A percentile compares a stretch with the other conserved stretches of the same genome.
Evolutionary conservation across 352 stramenopile genomes (phyloP).

Genomic region (Pythium vanterpoolii): DNA sequence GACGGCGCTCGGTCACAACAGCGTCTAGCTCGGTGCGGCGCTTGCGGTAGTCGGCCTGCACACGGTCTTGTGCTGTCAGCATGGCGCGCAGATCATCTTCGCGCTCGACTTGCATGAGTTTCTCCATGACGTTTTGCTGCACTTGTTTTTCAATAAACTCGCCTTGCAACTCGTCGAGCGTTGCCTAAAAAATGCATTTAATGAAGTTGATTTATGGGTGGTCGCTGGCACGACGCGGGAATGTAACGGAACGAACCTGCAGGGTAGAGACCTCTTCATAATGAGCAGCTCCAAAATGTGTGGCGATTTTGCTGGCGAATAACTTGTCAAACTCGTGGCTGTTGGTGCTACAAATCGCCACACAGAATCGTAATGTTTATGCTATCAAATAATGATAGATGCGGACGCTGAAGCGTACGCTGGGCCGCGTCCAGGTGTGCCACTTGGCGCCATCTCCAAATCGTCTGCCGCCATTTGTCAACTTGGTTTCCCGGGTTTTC

Average conservation of each 20-base stretch:
- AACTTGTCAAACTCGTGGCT: slow-evolving; percentile 40
- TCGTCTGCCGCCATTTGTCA: slow-evolving; percentile 31
- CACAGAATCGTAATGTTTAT: not conserved
- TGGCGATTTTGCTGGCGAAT: slow-evolving; percentile 34
- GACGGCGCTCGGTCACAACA: slow-evolving; percentile 39
- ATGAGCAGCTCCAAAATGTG: slow-evolving; percentile 9
- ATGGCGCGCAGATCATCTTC: slow-evolving; percentile 37
- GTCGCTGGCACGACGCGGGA: no score
- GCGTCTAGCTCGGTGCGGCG: slow-evolving; percentile 42
- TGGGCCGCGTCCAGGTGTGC: not conserved
- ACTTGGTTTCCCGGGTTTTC: slow-evolving; percentile 19
- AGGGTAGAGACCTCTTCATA: slow-evolving; percentile 20
- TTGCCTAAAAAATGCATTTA: slow-evolving; percentile 23
- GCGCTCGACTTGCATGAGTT: slow-evolving; percentile 57
- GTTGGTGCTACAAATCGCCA: slow-evolving; percentile 9
- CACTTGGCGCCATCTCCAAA: slow-evolving; percentile 19
- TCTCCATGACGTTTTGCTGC: slow-evolving; percentile 71
- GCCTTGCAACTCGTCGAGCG: slow-evolving; percentile 42
- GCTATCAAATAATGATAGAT: not conserved
- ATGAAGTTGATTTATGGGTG: no score
- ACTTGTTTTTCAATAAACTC: slow-evolving; percentile 60
- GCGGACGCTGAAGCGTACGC: not conserved
- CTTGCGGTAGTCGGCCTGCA: slow-evolving; percentile 35
- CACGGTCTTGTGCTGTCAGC: slow-evolving; percentile 21
- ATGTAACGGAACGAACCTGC: slow-evolving; percentile 18